Evolutionary conservation across 371 early-diverging fungal species (phyloP).

Genomic region (Batkoa obscura): DNA sequence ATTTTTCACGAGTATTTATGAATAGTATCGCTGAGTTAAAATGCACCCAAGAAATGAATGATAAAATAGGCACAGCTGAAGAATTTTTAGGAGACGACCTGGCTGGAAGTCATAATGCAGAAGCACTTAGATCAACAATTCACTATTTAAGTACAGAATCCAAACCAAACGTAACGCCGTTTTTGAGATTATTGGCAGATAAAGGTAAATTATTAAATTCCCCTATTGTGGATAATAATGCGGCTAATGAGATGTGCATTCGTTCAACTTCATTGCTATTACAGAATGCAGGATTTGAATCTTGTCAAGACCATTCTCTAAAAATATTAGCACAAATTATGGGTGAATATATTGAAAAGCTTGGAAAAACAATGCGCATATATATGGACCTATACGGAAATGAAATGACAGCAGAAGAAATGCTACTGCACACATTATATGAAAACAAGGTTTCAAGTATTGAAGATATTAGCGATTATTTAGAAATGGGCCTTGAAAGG

Average conservation of each 20-base stretch:
- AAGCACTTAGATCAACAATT: background rate
- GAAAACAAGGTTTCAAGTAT: slow-evolving; percentile 55
- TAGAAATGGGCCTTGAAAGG: slow-evolving; percentile 51
- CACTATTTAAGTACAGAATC: background rate
- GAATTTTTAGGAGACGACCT: slow-evolving; percentile 5
- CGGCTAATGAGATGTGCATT: slow-evolving; percentile 38
- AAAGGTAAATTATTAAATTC: slow-evolving; percentile 17
- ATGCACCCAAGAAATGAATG: background rate
- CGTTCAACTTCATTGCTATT: slow-evolving; percentile 45
- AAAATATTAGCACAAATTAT: slow-evolving; percentile 57
- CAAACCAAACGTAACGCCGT: background rate
- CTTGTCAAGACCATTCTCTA: slow-evolving; percentile 36
- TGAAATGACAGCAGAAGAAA: slow-evolving; percentile 62
- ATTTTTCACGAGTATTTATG: background rate
- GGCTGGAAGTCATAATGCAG: background rate
- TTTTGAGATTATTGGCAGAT: background rate
- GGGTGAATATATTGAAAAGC: slow-evolving; percentile 50
- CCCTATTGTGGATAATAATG: slow-evolving; percentile 26
- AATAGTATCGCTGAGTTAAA: background rate
- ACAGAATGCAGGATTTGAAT: slow-evolving; percentile 77
- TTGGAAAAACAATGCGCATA: slow-evolving; percentile 57
- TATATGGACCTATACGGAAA: slow-evolving; percentile 59
- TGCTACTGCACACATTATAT: slow-evolving; percentile 58
- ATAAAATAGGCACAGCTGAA: background rate
- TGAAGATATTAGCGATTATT: slow-evolving; percentile 47